phyloP scores from a whole-genome alignment of 192 early-diverging fungal species.

The Coemansia sp. region DNA sequence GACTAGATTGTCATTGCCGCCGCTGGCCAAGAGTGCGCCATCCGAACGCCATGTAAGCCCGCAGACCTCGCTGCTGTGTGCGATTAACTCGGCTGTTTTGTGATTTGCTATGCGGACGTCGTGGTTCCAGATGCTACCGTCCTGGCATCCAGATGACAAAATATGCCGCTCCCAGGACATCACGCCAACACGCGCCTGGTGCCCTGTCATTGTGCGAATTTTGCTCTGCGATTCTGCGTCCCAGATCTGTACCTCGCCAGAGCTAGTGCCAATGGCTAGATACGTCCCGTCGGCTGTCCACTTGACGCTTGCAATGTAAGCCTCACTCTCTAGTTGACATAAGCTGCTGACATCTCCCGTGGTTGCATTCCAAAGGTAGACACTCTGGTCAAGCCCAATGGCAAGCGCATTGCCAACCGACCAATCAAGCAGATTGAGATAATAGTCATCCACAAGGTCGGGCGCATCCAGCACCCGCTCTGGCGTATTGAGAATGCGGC shows the following conservation, averaged over 20 bases:
- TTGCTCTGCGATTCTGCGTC: constrained; percentile 72
- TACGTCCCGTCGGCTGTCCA: constrained; percentile 71
- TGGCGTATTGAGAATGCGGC: constrained; percentile 77
- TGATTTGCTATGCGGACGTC: constrained; percentile 89
- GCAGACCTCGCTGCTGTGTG: constrained; percentile 80
- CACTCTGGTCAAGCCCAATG: constrained; percentile 80
- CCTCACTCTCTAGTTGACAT: constrained; percentile 51
- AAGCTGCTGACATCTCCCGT: constrained; percentile 60
- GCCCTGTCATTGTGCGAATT: constrained; percentile 82
- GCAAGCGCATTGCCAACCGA: constrained; percentile 74
- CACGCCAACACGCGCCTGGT: constrained; percentile 75
- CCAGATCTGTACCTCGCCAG: constrained; percentile 90
- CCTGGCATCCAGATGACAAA: constrained; percentile 79
- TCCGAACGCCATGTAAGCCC: constrained; percentile 85
- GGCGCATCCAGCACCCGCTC: constrained; percentile 89
- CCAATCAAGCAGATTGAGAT: constrained; percentile 95
- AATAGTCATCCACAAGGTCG: constrained; percentile 88
- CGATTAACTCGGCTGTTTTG: constrained; percentile 67
- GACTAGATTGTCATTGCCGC: constrained; percentile 92
- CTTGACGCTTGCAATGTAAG: constrained; percentile 68
- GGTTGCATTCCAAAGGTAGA: constrained; percentile 89
- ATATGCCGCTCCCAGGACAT: constrained; percentile 83
- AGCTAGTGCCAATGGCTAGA: constrained; percentile 69
- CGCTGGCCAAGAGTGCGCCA: constrained; percentile 79
- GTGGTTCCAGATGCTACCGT: constrained; percentile 92